Base-by-base conservation (phyloP, 805 yeast genomes). In the Kuraishia floccosa region DNA sequence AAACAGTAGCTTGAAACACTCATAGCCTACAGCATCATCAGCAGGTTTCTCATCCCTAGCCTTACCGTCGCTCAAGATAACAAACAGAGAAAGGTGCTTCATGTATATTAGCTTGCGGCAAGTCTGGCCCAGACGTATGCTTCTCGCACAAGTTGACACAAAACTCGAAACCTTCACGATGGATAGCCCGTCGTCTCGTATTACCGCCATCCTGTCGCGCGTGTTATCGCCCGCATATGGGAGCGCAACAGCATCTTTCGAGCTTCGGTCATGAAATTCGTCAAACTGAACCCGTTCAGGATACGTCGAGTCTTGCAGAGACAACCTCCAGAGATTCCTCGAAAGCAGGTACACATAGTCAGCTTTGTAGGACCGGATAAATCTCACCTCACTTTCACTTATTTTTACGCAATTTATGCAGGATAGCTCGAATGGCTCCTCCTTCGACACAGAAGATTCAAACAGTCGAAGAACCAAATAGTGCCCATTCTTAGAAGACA, bases 241-340 rank as follows among this genome's bases (percentile, higher is more conserved):
- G n/a, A n/a, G n/a, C 1, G 46, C 28, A 12, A 44, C 20, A 19
- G 37, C 37, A 3, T 37, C 40, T 15, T 38, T 26, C 19, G 46
- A 40, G 16, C 38, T 36, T 30, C 45, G 36, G 19, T 47, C 51
- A 7, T 40, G 37, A 2, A 41, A 31, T 12, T 47, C 54, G 10
- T 46, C 35, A 4, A 51, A 41, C 33, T 41, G 33, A 9, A 54
- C 45, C 14, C 46, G 35, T 12, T 38, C 37, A 1, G 60, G 56
- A 32, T 32, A 49, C 8, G 23, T 20, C 1, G 57, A 50, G 5
- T 18, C 27, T 1, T 17, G 23, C 9, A 41, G 22, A 31, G 47
- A 46, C 3, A 55, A 23, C 21, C 39, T 45, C 57, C 59, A 55
- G 3, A 52, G 27, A 1, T 38, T 37, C 21, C 42, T 46, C 1